A percentile compares a stretch with the other conserved stretches of the same genome.
Conservation (phyloP, 2,329 filamentous ascomycete species). For the Aspergillus terreus region DNA sequence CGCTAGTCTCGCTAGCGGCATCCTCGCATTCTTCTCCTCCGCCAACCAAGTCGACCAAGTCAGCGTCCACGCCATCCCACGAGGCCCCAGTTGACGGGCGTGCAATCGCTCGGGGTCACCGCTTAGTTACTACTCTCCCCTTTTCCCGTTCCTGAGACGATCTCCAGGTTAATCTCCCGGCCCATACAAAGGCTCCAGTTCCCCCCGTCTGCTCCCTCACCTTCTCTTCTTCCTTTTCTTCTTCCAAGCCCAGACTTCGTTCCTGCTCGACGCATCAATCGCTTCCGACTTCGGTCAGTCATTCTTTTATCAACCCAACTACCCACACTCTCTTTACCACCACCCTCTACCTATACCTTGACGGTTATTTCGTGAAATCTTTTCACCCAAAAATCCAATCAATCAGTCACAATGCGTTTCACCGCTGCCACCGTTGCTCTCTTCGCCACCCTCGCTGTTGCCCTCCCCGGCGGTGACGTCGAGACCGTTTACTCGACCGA, state of each 20-base stretch:
- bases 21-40: conserved; percentile 5
- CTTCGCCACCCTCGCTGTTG: conserved; percentile 40
- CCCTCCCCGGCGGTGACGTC: conserved; percentile 31
- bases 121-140: conserved; percentile 5
- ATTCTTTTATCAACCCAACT: conserved; percentile 39
- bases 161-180: conserved; percentile 37
- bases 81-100: conserved; percentile 5
- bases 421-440: conserved; percentile 37
- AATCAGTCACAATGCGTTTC: conserved; percentile 44
- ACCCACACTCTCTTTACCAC: conserved; percentile 27
- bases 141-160: conserved; percentile 23
- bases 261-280: conserved; percentile 31
- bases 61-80: conserved; percentile 6
- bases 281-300: conserved; percentile 43
- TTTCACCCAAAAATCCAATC: conserved; percentile 5
- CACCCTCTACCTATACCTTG: conserved; percentile 23
- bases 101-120: background rate
- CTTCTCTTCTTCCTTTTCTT: conserved; percentile 24
- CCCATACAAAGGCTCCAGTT: conserved; percentile 34
- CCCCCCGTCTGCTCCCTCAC: conserved; percentile 22
- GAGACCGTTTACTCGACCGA: conserved; percentile 56
- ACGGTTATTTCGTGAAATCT: conserved; percentile 24
- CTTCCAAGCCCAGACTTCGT: conserved; percentile 30
- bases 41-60: conserved; percentile 19
- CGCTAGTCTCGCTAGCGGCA: conserved; percentile 12